Evolutionary conservation across 306 rosid species (phyloP).

Genomic region (Leucaena leucocephala): DNA sequence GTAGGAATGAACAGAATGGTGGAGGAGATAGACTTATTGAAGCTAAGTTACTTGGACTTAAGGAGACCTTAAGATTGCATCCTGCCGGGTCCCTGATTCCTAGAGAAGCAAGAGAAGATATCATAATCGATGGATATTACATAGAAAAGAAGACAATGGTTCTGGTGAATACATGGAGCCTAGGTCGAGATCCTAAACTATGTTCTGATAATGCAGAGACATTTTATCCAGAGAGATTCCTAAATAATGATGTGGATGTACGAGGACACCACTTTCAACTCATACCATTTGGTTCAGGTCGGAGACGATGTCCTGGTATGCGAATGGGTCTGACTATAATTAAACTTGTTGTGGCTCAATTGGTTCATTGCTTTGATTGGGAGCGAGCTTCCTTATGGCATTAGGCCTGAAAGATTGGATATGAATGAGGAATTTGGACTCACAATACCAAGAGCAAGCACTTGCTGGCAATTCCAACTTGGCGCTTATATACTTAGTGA

Average conservation of each 20-base stretch:
- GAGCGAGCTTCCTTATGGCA: slow-evolving; percentile 35
- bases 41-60: background rate
- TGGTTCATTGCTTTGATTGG: slow-evolving; percentile 39
- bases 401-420: background rate
- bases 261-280: slow-evolving; percentile 30
- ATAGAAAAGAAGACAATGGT: slow-evolving; percentile 20
- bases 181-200: slow-evolving; percentile 22
- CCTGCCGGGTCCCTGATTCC: slow-evolving; percentile 29
- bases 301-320: slow-evolving; percentile 37
- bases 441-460: slow-evolving; percentile 33
- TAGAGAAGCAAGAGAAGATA: slow-evolving; percentile 25
- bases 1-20: slow-evolving; percentile 13
- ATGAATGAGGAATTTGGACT: slow-evolving; percentile 33
- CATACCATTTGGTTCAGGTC: slow-evolving; percentile 38
- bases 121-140: slow-evolving; percentile 20
- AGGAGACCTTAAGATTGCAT: slow-evolving; percentile 36
- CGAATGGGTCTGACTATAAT: slow-evolving; percentile 25
- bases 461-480: slow-evolving; percentile 31
- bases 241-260: background rate
- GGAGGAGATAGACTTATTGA: background rate
- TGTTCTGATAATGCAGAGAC: slow-evolving; percentile 33
- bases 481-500: background rate
- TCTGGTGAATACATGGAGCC: slow-evolving; percentile 29
- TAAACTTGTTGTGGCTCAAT: slow-evolving; percentile 22
- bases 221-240: slow-evolving; percentile 36